Conservation (phyloP, 306 rosid genomes). For the Quercus glauca region DNA sequence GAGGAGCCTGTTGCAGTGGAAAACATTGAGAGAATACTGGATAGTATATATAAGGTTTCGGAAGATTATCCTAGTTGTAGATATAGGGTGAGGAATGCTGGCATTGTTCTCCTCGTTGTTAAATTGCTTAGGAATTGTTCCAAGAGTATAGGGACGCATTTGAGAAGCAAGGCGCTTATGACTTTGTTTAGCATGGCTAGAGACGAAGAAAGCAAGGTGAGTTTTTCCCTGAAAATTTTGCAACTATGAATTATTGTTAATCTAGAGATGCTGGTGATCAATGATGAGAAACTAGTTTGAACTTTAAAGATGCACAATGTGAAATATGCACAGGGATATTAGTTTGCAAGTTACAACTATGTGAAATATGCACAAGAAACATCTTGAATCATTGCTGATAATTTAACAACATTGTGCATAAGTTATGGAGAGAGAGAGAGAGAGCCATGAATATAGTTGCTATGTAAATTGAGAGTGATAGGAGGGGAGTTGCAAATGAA, state of each 20-base stretch:
- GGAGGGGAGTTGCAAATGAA: background rate
- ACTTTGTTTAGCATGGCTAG: conserved; percentile 44
- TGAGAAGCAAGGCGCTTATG: conserved; percentile 53
- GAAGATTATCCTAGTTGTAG: conserved; percentile 46
- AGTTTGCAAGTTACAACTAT: conserved; percentile 1
- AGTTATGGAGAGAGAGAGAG: background rate
- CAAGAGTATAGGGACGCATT: conserved; percentile 39
- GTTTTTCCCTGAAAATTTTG: conserved; percentile 3
- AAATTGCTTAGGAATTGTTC: conserved; percentile 45
- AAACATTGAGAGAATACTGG: conserved; percentile 28
- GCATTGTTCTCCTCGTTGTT: conserved; percentile 33
- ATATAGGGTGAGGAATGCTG: conserved; percentile 41
- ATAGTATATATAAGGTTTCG: conserved; percentile 33
- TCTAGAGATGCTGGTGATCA: background rate
- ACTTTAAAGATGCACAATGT: background rate
- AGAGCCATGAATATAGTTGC: background rate
- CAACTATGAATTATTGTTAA: background rate
- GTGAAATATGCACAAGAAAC: background rate
- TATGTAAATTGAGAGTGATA: background rate
- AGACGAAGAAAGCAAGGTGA: conserved; percentile 69
- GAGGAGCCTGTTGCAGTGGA: conserved; percentile 34
- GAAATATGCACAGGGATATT: background rate
- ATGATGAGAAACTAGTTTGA: background rate
- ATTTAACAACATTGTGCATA: background rate
- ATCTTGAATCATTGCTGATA: background rate